Base-by-base conservation (phyloP, 164 flowering plant genomes). In the Akebia trifoliata region DNA sequence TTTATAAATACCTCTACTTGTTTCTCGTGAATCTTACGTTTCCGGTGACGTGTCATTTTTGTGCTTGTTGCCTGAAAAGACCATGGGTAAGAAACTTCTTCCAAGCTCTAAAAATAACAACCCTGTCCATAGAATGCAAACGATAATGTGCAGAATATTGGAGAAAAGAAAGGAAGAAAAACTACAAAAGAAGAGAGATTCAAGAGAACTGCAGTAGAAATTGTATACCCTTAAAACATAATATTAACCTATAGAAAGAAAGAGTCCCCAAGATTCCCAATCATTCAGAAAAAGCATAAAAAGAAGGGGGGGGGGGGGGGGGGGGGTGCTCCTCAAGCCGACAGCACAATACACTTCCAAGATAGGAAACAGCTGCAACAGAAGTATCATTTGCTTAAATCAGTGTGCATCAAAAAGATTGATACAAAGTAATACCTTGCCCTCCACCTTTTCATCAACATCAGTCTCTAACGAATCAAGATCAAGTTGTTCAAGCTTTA, bases 31-130 rank as follows among this genome's bases (percentile, higher is more conserved):
- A 93, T 93, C 81, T 93, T 93, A 8, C 98, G 86, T 50, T 90
- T 93, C 70, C 90, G 98, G 69, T 93, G 98, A 9, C 97, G 94
- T 1, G 98, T 93, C 97, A 89, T 93, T 69, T 93, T 90, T 83
- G 87, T 77, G 73, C 92, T 77, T 43, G 98, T 83, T 37, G 77
- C 98, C 98, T 90, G 69, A 38, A 74, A 75, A 64, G 22, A 56
- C 8, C 42, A 60, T 17, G 37, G 34, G 36, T 55, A 56, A 71
- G 58, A 62, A 63, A 52, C 21, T 63, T 67, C 54, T 52, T 45
- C 45, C n/a, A 62, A 69, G 62, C 62, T 59, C 34, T 38, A 29
- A 31, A 53, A 52, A 8, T 24, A 60, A n/a, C 47, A 34, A 18
- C 35, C 40, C 14, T 59, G 43, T 45, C 53, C 36, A 17, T 54